Percentiles rank a stretch among this genome's conserved stretches.
Conservation (phyloP, 2,329 filamentous ascomycete species). For the Epichloe typhina region DNA sequence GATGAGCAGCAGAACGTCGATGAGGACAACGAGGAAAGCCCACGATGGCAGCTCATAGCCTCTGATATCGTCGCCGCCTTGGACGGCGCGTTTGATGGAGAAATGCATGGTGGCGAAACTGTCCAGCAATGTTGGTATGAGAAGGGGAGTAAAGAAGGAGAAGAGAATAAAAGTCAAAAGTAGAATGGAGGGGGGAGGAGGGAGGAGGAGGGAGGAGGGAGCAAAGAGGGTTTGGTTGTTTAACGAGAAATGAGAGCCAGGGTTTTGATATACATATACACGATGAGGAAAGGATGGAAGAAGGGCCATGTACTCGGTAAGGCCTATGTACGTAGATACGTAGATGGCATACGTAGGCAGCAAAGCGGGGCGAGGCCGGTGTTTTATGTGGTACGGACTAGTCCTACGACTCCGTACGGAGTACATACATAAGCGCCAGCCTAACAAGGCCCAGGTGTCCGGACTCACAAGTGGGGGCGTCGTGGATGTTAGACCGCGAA, state of each 20-base stretch:
- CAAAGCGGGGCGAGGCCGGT: too few species aligned
- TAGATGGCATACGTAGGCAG: neutral
- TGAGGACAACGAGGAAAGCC: conserved; percentile 25
- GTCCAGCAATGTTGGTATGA: neutral
- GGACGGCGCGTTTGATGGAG: conserved; percentile 21
- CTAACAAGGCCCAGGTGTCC: too few species aligned
- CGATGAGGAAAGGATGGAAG: too few species aligned
- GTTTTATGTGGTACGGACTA: too few species aligned
- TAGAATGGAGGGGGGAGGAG: neutral
- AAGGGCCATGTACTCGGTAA: neutral
- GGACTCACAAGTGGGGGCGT: too few species aligned
- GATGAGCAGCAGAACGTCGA: conserved; percentile 31
- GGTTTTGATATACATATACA: too few species aligned
- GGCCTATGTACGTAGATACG: neutral
- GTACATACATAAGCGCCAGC: too few species aligned
- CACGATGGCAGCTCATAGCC: conserved; percentile 23
- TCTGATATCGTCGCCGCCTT: conserved; percentile 11
- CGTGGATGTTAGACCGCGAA: too few species aligned
- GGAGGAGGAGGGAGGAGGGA: neutral
- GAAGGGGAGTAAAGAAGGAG: neutral
- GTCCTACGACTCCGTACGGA: too few species aligned
- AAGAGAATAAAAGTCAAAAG: neutral
- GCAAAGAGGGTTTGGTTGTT: neutral
- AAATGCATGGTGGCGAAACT: conserved; percentile 6
- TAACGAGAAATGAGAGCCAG: neutral